Conservation (phyloP, 495 filamentous ascomycete species). For the Aspergillus kassunensis region DNA sequence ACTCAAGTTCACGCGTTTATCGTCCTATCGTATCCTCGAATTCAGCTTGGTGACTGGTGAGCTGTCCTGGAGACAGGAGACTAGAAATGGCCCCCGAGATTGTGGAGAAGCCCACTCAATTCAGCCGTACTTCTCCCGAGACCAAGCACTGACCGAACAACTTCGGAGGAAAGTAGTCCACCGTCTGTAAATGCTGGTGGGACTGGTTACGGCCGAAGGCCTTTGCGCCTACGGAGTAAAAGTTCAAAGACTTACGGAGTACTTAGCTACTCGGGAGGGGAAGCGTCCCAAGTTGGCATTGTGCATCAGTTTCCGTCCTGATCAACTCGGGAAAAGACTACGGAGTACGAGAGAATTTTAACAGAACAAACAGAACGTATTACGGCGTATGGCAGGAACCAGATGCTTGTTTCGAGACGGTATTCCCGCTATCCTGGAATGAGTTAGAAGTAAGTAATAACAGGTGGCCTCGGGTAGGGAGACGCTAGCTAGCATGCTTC, state of each 20-base stretch:
- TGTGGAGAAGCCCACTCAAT: not conserved
- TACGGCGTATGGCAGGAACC: conserved; percentile 2
- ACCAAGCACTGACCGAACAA: not conserved
- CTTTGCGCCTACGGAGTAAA: no score
- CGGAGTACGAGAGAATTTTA: not conserved
- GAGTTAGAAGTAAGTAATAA: conserved; percentile 14
- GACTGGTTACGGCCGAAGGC: conserved; percentile 5
- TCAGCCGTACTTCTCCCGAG: conserved; percentile 4
- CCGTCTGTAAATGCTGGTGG: not conserved
- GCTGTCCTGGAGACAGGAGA: no score
- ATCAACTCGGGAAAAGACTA: not conserved
- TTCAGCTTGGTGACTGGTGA: no score
- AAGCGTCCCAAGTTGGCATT: conserved; percentile 9
- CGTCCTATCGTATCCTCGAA: no score
- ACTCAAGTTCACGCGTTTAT: no score
- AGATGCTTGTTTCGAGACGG: conserved; percentile 10
- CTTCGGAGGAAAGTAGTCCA: no score
- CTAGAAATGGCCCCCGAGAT: not conserved
- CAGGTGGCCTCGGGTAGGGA: conserved; percentile 15
- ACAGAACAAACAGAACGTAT: no score
- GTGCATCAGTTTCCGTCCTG: conserved; percentile 3
- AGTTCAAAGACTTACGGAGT: no score
- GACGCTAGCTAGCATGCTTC: conserved; percentile 8
- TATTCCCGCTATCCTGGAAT: conserved; percentile 14
- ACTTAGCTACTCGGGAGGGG: no score